Evolutionary conservation across 139 green algal genomes (phyloP).

Genomic region (Chlorella sp.): DNA sequence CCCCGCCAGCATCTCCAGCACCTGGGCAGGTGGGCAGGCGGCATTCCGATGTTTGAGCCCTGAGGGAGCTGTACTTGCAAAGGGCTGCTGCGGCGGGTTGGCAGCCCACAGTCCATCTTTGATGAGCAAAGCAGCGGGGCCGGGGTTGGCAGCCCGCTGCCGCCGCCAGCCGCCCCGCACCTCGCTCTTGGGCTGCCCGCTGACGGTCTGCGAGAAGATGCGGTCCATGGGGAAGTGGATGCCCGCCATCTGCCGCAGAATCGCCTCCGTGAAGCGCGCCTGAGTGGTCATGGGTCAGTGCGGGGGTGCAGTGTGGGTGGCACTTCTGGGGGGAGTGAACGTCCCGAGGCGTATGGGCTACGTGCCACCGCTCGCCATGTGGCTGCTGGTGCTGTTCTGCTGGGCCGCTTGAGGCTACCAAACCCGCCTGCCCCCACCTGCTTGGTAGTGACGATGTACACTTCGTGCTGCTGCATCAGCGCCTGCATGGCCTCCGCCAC

Average conservation of each 20-base stretch:
- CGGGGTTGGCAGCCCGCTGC: too few species aligned
- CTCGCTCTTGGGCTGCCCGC: conserved; percentile 80
- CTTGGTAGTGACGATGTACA: conserved; percentile 99
- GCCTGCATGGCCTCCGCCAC: conserved; percentile 72
- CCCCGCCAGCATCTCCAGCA: conserved; percentile 70
- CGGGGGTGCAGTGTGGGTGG: too few species aligned
- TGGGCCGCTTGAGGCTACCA: neutral
- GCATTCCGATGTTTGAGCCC: too few species aligned
- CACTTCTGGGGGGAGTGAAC: too few species aligned
- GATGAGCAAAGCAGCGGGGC: too few species aligned
- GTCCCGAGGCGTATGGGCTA: too few species aligned
- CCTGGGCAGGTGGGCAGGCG: neutral
- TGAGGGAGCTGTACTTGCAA: too few species aligned
- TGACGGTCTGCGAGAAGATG: conserved; percentile 85
- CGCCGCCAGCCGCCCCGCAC: neutral
- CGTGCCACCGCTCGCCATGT: too few species aligned
- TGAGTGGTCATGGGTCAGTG: conserved; percentile 40
- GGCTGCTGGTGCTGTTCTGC: too few species aligned
- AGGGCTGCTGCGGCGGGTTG: too few species aligned
- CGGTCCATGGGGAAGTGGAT: conserved; percentile 80
- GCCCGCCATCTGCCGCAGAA: conserved; percentile 87
- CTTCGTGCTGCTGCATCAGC: conserved; percentile 63
- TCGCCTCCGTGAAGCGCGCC: conserved; percentile 83
- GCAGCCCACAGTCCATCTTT: too few species aligned
- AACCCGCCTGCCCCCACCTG: conserved; percentile 68